Evolutionary conservation across 139 green algal genomes (phyloP).

Genomic region (Trebouxia sp.): DNA sequence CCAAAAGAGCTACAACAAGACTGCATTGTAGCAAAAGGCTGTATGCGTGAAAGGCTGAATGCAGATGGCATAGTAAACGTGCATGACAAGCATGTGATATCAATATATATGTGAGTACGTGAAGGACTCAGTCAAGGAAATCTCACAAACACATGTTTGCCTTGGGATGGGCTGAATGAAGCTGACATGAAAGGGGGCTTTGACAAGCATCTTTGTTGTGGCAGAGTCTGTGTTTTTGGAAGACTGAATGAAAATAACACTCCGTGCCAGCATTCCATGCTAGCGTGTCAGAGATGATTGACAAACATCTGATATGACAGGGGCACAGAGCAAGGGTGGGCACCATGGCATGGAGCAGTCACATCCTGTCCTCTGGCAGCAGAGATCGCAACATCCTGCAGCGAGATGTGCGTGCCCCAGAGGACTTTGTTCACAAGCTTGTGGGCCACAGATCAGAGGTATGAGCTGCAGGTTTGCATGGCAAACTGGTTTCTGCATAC

Average conservation of each 20-base stretch:
- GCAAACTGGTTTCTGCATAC: too few species aligned
- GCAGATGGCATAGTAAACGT: not conserved
- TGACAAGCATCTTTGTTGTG: too few species aligned
- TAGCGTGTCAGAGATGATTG: not conserved
- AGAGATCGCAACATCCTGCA: constrained; percentile 89
- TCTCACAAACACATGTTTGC: not conserved
- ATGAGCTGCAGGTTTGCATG: too few species aligned
- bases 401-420: constrained; percentile 83
- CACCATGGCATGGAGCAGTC: constrained; percentile 83
- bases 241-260: too few species aligned
- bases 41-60: too few species aligned
- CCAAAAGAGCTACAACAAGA: too few species aligned
- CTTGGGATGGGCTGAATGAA: not conserved
- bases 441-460: constrained; percentile 86
- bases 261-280: too few species aligned
- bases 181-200: too few species aligned
- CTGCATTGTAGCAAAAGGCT: too few species aligned
- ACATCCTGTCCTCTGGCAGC: constrained; percentile 84
- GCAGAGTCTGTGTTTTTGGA: too few species aligned
- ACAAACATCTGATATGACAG: constrained; percentile 7
- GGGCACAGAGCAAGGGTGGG: constrained; percentile 83
- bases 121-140: not conserved
- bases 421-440: constrained; percentile 67
- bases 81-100: too few species aligned
- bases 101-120: too few species aligned